Base-by-base conservation (phyloP, 805 yeast species). In the Ogataea saltuana region DNA sequence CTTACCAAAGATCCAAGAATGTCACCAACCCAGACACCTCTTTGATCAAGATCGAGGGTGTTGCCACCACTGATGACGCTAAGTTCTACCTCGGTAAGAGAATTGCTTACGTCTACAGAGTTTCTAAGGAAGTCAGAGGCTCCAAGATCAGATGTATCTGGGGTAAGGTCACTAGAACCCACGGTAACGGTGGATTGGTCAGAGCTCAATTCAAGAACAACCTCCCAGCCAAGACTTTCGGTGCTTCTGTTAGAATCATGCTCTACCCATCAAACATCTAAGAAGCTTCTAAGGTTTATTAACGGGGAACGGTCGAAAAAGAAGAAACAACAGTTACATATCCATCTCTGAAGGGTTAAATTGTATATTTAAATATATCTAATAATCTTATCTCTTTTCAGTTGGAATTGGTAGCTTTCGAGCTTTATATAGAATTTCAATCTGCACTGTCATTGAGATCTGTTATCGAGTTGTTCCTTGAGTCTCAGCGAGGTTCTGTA, bases 191-290 rank as follows among this genome's bases (percentile, higher is more conserved):
- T 67, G 99, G 99, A 79, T 79, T 88, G 62, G 97, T 93, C 64
- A 91, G 99, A 80, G 98, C 99, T 69, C 88, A 83, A 78, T 93
- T 93, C 95, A 90, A 88, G 81, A 82, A 86, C 77, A 93, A 93
- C 90, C 85, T 93, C 71, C 99, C 99, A 75, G 90, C 99, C 64
- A 90, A 91, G 87, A 89, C 98, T 66, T 91, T 93, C 74, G 99
- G 99, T 80, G 97, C 99, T 71, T 85, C 96, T 61, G 98, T 93
- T 72, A 88, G 99, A 83, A 83, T 93, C 81, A 89, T 93, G 96
- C 90, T 91, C 77, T 91, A 91, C 87, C 99, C 99, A 80, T 91
- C 98, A 62, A 90, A 85, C 96, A 93, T 91, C 88, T 91, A 91
- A 85, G 64, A 63, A 50, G 34, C 33, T 45, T 33, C 35, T 28